A percentile compares a stretch with the other conserved stretches of the same genome.
phyloP scores from a whole-genome alignment of 768 basidiomycete genomes.

The Lentinula raphanica region DNA sequence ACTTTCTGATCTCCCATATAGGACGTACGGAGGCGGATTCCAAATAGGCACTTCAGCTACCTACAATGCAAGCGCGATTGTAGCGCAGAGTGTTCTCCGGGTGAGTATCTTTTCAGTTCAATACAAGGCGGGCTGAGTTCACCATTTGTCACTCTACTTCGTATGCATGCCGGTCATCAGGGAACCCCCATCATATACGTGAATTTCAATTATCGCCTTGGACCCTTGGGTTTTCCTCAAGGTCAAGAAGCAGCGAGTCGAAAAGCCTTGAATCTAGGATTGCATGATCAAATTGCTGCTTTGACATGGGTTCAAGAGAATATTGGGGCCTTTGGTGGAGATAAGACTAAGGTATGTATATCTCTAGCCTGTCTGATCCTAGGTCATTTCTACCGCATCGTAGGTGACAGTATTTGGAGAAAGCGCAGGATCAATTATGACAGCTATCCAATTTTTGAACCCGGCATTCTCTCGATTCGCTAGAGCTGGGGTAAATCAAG shows the following conservation, averaged over 20 bases:
- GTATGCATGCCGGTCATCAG: conserved; percentile 2
- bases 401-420: conserved; percentile 53
- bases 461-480: conserved; percentile 12
- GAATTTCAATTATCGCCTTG: conserved; percentile 36
- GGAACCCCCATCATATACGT: conserved; percentile 34
- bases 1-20: not conserved
- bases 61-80: conserved; percentile 29
- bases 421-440: conserved; percentile 46
- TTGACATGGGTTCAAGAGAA: conserved; percentile 29
- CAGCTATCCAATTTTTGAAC: conserved; percentile 35
- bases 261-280: conserved; percentile 22
- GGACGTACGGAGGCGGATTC: conserved; percentile 33
- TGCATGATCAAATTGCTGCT: conserved; percentile 22
- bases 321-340: conserved; percentile 3
- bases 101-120: conserved; percentile 17
- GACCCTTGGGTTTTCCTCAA: conserved; percentile 34
- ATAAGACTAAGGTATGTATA: conserved; percentile 1
- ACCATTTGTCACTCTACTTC: not conserved
- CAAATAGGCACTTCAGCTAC: conserved; percentile 19
- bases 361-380: not conserved
- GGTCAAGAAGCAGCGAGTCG: conserved; percentile 21
- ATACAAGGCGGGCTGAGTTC: not conserved
- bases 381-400: not conserved
- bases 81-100: conserved; percentile 31
- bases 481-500: conserved; percentile 14